Conservation (phyloP, 2,329 filamentous ascomycete genomes). For the Phialophora chinensis region DNA sequence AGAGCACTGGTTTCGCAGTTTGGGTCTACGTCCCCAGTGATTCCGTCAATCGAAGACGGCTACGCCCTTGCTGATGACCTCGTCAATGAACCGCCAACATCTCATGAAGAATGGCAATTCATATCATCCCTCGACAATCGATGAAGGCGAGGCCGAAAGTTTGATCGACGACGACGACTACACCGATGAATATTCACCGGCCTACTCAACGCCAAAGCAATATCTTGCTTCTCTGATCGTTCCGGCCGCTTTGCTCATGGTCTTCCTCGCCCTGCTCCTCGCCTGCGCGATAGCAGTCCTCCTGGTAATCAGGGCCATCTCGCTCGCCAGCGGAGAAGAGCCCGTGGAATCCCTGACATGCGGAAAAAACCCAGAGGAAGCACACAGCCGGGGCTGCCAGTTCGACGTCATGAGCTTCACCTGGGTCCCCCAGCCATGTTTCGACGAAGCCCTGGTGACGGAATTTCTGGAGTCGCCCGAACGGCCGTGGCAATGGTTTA, state of each 20-base stretch:
- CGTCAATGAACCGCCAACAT: constrained; percentile 3
- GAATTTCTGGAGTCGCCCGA: constrained; percentile 1
- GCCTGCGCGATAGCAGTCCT: constrained; percentile 5
- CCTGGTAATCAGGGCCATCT: background rate
- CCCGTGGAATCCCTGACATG: background rate
- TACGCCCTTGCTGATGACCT: background rate
- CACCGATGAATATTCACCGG: background rate
- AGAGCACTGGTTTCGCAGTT: background rate
- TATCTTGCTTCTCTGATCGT: background rate
- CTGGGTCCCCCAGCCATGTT: background rate
- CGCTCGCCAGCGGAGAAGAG: background rate
- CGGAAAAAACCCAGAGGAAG: background rate
- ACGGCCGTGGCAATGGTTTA: background rate
- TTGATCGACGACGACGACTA: background rate
- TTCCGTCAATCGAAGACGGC: background rate
- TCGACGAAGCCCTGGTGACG: constrained; percentile 2
- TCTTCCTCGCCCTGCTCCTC: constrained; percentile 8
- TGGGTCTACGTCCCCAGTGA: background rate
- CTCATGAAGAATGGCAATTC: constrained; percentile 5
- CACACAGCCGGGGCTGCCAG: background rate
- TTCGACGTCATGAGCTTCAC: constrained; percentile 14
- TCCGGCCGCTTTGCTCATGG: background rate
- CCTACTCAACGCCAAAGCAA: background rate
- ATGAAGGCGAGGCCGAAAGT: background rate
- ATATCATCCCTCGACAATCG: background rate